Percentiles rank a stretch among this genome's conserved stretches.
phyloP scores from a whole-genome alignment of 768 basidiomycete genomes.

The Rubroboletus satanas region DNA sequence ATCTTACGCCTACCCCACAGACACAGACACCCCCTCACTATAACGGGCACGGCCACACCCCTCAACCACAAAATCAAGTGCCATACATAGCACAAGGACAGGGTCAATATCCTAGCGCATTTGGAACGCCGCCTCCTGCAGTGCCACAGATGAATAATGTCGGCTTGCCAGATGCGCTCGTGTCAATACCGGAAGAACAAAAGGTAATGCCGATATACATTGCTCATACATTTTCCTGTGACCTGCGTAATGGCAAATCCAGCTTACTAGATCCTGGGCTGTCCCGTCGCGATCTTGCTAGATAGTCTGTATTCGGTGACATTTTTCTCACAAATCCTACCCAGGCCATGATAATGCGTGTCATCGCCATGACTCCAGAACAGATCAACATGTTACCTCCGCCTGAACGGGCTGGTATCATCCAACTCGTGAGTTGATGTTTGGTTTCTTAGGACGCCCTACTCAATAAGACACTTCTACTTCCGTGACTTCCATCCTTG shows the following conservation, averaged over 20 bases:
- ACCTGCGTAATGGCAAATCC: constrained; percentile 1
- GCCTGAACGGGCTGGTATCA: constrained; percentile 68
- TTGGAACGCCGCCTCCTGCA: constrained; percentile 21
- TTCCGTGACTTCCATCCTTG: constrained; percentile 3
- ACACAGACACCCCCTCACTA: constrained; percentile 27
- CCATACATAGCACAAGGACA: constrained; percentile 20
- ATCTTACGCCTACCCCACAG: constrained; percentile 36
- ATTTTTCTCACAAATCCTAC: constrained; percentile 12
- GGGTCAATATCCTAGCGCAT: constrained; percentile 18
- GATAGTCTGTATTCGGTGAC: not conserved
- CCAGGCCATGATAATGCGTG: constrained; percentile 72
- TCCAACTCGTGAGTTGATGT: constrained; percentile 67
- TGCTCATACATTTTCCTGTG: constrained; percentile 1
- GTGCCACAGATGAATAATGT: constrained; percentile 19
- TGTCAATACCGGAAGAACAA: constrained; percentile 63
- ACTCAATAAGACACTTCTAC: constrained; percentile 11
- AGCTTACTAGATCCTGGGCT: not conserved
- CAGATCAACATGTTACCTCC: constrained; percentile 76
- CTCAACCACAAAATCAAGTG: constrained; percentile 23
- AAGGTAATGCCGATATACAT: constrained; percentile 42
- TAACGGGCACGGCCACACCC: constrained; percentile 27
- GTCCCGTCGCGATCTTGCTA: not conserved
- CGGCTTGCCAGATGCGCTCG: constrained; percentile 49
- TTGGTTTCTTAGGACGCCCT: not conserved
- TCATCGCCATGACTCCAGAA: constrained; percentile 78